Conservation (phyloP, 768 basidiomycete genomes). For the Leccinum ochraceum region DNA sequence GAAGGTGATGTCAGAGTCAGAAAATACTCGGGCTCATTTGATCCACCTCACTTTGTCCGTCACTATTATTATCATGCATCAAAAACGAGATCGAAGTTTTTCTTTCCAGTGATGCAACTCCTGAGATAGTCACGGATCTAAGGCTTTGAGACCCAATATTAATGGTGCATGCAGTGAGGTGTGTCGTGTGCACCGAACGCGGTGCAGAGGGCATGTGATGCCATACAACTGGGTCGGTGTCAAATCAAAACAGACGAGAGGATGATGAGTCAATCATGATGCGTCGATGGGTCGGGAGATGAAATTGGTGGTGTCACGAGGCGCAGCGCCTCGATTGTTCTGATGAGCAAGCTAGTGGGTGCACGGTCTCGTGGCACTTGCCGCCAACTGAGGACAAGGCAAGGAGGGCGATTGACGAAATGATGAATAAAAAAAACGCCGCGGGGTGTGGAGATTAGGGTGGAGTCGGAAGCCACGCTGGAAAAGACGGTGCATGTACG, state of each 20-base stretch:
- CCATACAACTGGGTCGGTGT: constrained; percentile 19
- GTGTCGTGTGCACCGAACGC: constrained; percentile 5
- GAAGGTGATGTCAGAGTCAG: constrained; percentile 22
- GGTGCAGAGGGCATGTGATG: constrained; percentile 25
- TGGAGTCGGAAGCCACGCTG: constrained; percentile 34
- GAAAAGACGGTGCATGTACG: constrained; percentile 35
- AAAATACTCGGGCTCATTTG: constrained; percentile 14
- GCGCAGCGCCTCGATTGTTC: constrained; percentile 19
- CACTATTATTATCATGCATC: not conserved
- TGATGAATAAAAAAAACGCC: constrained; percentile 26
- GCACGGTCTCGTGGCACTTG: constrained; percentile 17
- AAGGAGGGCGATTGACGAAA: constrained; percentile 15
- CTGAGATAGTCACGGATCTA: not conserved
- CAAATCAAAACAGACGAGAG: constrained; percentile 21
- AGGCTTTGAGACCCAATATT: constrained; percentile 8
- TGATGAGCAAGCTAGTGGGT: constrained; percentile 5
- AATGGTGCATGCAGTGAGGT: constrained; percentile 4
- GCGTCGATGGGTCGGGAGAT: constrained; percentile 21
- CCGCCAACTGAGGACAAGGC: constrained; percentile 14
- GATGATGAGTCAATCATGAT: constrained; percentile 20
- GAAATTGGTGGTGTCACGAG: constrained; percentile 30
- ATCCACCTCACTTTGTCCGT: not conserved
- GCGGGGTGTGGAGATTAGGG: constrained; percentile 35
- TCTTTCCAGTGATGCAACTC: constrained; percentile 15
- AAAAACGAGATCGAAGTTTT: constrained; percentile 1